phyloP scores from a whole-genome alignment of 2,329 filamentous ascomycete genomes.

The Albifimbria verrucaria region DNA sequence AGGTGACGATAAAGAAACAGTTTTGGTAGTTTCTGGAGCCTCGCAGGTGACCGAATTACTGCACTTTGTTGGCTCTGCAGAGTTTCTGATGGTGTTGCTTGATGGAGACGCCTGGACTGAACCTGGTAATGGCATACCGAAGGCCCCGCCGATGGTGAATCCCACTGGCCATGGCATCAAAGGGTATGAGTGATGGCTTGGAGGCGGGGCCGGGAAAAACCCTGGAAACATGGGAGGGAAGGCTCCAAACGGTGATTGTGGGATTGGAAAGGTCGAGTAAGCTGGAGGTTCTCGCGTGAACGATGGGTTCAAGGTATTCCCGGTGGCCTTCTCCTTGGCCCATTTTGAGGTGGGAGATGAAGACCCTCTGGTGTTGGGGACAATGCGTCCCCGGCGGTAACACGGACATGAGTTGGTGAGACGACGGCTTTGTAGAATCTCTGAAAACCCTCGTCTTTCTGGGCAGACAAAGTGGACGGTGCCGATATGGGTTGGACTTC shows the following conservation, averaged over 20 bases:
- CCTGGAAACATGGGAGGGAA: slow-evolving; percentile 29
- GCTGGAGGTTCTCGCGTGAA: slow-evolving; percentile 18
- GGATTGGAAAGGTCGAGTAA: slow-evolving; percentile 17
- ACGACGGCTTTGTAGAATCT: slow-evolving; percentile 66
- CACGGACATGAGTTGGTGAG: slow-evolving; percentile 63
- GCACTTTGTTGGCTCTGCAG: slow-evolving; percentile 15
- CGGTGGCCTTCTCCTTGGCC: slow-evolving; percentile 35
- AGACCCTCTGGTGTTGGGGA: slow-evolving; percentile 58
- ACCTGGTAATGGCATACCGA: slow-evolving; percentile 20
- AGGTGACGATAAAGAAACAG: slow-evolving; percentile 33
- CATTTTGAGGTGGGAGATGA: slow-evolving; percentile 52
- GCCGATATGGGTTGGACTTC: slow-evolving; percentile 48
- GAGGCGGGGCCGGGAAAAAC: slow-evolving; percentile 24
- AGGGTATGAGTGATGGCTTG: slow-evolving; percentile 27
- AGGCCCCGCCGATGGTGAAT: slow-evolving; percentile 26
- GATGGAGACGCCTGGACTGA: slow-evolving; percentile 17
- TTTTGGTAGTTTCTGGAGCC: slow-evolving; percentile 26
- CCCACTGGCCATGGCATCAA: slow-evolving; percentile 40
- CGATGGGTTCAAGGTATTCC: slow-evolving; percentile 18
- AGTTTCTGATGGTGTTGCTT: slow-evolving; percentile 14
- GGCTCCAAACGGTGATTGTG: slow-evolving; percentile 23
- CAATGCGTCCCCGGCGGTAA: slow-evolving; percentile 66
- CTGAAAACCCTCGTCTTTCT: slow-evolving; percentile 64
- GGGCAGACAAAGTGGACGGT: slow-evolving; percentile 48
- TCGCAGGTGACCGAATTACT: slow-evolving; percentile 28